phyloP scores from a whole-genome alignment of 306 rosid species.

The Crotalaria pallida region DNA sequence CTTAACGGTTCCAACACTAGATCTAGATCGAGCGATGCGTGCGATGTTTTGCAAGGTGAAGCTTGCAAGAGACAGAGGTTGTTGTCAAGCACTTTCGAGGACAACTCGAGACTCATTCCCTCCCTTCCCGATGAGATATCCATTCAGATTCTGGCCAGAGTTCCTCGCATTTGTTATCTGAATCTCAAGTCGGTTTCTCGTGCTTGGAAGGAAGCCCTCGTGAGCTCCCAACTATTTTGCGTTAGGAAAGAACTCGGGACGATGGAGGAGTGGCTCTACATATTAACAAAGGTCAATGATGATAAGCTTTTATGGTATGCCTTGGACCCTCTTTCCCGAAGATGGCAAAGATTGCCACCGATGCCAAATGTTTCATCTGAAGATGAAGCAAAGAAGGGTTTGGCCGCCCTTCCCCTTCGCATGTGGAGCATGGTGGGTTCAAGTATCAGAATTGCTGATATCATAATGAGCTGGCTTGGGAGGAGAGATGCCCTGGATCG shows the following conservation, averaged over 20 bases:
- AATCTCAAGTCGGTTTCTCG: conserved; percentile 32
- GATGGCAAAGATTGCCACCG: conserved; percentile 34
- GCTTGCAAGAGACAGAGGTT: conserved; percentile 32
- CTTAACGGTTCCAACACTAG: conserved; percentile 16
- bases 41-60: conserved; percentile 19
- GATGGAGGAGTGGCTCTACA: conserved; percentile 36
- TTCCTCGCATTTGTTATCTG: conserved; percentile 30
- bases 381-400: conserved; percentile 31
- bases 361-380: conserved; percentile 29
- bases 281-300: conserved; percentile 27
- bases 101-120: conserved; percentile 28
- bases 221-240: conserved; percentile 22
- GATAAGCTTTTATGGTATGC: conserved; percentile 34
- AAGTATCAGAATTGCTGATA: conserved; percentile 28
- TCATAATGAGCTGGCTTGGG: conserved; percentile 34
- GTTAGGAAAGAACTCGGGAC: conserved; percentile 36
- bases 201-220: conserved; percentile 30
- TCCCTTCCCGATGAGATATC: conserved; percentile 38
- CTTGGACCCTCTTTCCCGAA: conserved; percentile 29
- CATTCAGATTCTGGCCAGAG: conserved; percentile 34
- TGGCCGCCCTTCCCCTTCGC: conserved; percentile 23
- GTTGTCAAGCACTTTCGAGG: conserved; percentile 19
- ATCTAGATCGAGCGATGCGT: background rate
- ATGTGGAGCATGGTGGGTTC: conserved; percentile 33
- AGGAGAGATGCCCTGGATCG: conserved; percentile 30